phyloP scores from a whole-genome alignment of 225 moss, liverwort and hornwort genomes.

The Lunularia cruciata region DNA sequence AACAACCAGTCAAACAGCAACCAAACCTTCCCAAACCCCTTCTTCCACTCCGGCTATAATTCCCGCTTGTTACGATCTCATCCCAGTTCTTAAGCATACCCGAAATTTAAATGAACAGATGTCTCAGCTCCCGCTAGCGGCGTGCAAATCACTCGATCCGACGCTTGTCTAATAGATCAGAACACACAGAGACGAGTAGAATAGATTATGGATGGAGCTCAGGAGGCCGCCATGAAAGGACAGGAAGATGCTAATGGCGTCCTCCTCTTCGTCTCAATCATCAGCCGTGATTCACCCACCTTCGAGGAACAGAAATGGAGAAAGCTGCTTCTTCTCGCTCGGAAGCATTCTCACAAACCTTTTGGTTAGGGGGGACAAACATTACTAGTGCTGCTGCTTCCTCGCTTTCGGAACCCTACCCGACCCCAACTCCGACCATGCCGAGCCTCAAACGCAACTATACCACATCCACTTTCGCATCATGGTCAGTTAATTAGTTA shows the following conservation, averaged over 20 bases:
- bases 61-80: neutral
- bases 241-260: slow-evolving; percentile 15
- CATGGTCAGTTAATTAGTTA: too few relatives aligned
- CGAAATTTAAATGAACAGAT: slow-evolving; percentile 8
- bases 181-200: neutral
- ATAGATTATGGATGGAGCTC: slow-evolving; percentile 1
- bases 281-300: slow-evolving; percentile 13
- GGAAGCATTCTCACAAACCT: slow-evolving; percentile 13
- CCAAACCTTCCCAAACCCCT: neutral
- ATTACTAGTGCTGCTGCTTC: neutral
- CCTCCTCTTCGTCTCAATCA: slow-evolving; percentile 17
- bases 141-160: slow-evolving; percentile 15
- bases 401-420: slow-evolving; percentile 1
- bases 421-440: slow-evolving; percentile 3
- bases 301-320: neutral
- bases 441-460: too few relatives aligned
- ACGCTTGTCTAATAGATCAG: slow-evolving; percentile 1
- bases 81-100: neutral
- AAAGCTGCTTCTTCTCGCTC: slow-evolving; percentile 13
- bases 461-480: too few relatives aligned
- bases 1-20: neutral
- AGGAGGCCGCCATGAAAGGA: slow-evolving; percentile 22
- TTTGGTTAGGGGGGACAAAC: slow-evolving; percentile 1
- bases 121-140: slow-evolving; percentile 20
- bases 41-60: neutral